A percentile compares a stretch with the other conserved stretches of the same genome.
Conservation (phyloP, 2,329 filamentous ascomycete genomes). For the Periconia macrospinosa region DNA sequence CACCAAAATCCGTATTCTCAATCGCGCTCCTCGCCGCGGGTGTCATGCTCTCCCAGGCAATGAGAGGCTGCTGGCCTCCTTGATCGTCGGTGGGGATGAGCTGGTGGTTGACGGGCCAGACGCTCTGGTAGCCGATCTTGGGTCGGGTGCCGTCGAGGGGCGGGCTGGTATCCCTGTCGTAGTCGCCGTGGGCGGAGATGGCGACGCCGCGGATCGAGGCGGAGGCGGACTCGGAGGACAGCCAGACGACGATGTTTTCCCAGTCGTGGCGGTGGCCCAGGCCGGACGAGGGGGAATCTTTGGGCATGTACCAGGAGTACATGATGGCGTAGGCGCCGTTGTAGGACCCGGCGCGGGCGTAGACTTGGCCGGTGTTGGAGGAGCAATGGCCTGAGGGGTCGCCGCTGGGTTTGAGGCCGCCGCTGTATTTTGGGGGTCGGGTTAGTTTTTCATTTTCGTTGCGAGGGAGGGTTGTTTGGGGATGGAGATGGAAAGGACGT, state of each 20-base stretch:
- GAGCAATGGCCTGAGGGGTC: slow-evolving; percentile 44
- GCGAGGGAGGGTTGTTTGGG: neutral
- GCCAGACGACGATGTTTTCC: slow-evolving; percentile 59
- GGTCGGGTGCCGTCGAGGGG: slow-evolving; percentile 47
- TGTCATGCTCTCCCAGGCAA: slow-evolving; percentile 55
- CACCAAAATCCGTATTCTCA: slow-evolving; percentile 50
- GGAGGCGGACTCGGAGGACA: slow-evolving; percentile 43
- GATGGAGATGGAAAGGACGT: slow-evolving; percentile 14
- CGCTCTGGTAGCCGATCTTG: slow-evolving; percentile 53
- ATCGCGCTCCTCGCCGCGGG: slow-evolving; percentile 47
- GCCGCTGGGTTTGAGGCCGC: slow-evolving; percentile 48
- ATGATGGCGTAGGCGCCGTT: slow-evolving; percentile 52
- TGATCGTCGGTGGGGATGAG: slow-evolving; percentile 45
- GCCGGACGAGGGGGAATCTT: slow-evolving; percentile 49
- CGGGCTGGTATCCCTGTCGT: slow-evolving; percentile 47
- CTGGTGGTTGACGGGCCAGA: slow-evolving; percentile 54
- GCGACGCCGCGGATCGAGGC: slow-evolving; percentile 54
- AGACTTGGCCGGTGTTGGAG: slow-evolving; percentile 54
- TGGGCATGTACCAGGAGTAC: slow-evolving; percentile 58
- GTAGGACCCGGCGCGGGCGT: slow-evolving; percentile 49
- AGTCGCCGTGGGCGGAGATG: slow-evolving; percentile 55
- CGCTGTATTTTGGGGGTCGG: slow-evolving; percentile 31
- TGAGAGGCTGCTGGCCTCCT: slow-evolving; percentile 50
- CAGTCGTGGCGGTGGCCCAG: slow-evolving; percentile 60
- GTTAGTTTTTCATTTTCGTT: slow-evolving; percentile 1